Evolutionary conservation across 2,329 filamentous ascomycete genomes (phyloP).

Genomic region (Alternaria sp.): DNA sequence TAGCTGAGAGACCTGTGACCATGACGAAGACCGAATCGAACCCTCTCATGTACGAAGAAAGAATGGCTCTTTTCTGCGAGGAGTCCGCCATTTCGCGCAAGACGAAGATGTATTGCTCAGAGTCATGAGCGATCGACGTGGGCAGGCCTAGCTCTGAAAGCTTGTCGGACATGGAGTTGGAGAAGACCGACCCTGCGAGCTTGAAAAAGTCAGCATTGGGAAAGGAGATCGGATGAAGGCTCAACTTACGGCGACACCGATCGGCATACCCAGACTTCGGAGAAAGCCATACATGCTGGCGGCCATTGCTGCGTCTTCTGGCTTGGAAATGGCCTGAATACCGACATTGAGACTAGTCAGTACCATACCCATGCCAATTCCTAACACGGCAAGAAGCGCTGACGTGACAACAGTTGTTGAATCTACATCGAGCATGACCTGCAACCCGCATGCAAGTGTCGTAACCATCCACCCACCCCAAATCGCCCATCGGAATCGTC

Average conservation of each 20-base stretch:
- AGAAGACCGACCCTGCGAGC: slow-evolving; percentile 46
- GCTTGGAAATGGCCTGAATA: slow-evolving; percentile 47
- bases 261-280: slow-evolving; percentile 53
- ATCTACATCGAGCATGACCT: slow-evolving; percentile 44
- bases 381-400: slow-evolving; percentile 47
- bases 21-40: slow-evolving; percentile 36
- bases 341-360: slow-evolving; percentile 50
- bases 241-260: slow-evolving; percentile 49
- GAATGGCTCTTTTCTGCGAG: slow-evolving; percentile 19
- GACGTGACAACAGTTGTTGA: slow-evolving; percentile 48
- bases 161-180: slow-evolving; percentile 48
- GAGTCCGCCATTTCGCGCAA: slow-evolving; percentile 27
- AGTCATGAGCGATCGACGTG: slow-evolving; percentile 34
- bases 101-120: slow-evolving; percentile 34
- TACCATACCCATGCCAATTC: slow-evolving; percentile 53
- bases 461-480: slow-evolving; percentile 52
- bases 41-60: slow-evolving; percentile 34
- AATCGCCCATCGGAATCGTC: slow-evolving; percentile 50
- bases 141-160: slow-evolving; percentile 29
- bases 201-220: slow-evolving; percentile 8
- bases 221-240: neutral
- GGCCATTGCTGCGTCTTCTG: slow-evolving; percentile 43
- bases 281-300: slow-evolving; percentile 50
- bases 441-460: slow-evolving; percentile 47
- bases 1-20: slow-evolving; percentile 31